Base-by-base conservation (phyloP, 805 yeast genomes). In the Hanseniaspora vineae region DNA sequence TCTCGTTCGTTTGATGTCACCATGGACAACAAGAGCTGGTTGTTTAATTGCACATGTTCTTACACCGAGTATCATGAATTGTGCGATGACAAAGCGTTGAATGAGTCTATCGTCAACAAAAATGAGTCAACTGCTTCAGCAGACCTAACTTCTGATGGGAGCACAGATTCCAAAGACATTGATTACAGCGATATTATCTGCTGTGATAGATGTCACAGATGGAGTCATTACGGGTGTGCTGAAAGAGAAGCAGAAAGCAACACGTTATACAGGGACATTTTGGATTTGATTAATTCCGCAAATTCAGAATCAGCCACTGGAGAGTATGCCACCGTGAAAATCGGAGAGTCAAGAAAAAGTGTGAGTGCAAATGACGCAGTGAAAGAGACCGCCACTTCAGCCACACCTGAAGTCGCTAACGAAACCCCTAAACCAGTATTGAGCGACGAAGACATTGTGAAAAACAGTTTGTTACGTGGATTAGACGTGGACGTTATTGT, bases 191-290 rank as follows among this genome's bases (percentile, higher is more conserved):
- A 59, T 9, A 51, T 64, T 15, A 47, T 64, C 6, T 60, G 65
- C 49, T 64, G 68, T 54, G 65, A 61, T 33, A 31, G 45, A 23
- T 62, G 67, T 49, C 52, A 54, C 23, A 55, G 53, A 46, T 64
- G 68, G 68, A 60, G 42, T 17, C 46, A 47, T 31, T 46, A 35
- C 23, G 15, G 19, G 14, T 42, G 46, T 12, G 37, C 39, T 23
- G 29, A 13, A 23, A 13, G 5, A 33, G 15, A 33, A 33, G 15
- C 9, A 13, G 37, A 33, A 33, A 13, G 15, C 14, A 33, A 33
- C 12, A 6, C 37, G 15, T n/a, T 13, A 5, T 33, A 33, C 15
- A n/a, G 12, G 37, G 37, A 33, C 6, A 33, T 33, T 33, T 33
- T 33, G 15, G 15, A 33, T 3, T 10, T 33, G 12, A 33, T 33